These are phyloP conservation scores for Phytopythium mirpurense DNA, from an alignment of 352 stramenopile species.

Conservation along the genomic window DNA sequence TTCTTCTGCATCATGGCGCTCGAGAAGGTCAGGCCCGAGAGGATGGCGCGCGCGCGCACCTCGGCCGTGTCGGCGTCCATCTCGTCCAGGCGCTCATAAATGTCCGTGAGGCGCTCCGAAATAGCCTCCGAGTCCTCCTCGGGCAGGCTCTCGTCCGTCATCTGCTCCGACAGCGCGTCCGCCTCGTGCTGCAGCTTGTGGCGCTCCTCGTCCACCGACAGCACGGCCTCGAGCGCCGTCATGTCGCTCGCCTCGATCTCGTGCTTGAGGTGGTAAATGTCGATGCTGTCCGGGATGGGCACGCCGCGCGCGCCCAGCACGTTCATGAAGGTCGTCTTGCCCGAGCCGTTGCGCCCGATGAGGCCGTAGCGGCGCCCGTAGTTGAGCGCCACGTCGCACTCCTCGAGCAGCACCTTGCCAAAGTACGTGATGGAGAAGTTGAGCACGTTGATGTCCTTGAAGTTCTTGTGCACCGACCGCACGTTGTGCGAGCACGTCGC, in stretches of 20 bases:
- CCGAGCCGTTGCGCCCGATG: constrained; percentile 94
- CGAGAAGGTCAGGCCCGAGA: constrained; percentile 95
- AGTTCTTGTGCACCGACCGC: constrained; percentile 91
- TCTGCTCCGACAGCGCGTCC: constrained; percentile 89
- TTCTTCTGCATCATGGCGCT: constrained; percentile 93
- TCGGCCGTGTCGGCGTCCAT: constrained; percentile 94
- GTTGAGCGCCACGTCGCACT: constrained; percentile 96
- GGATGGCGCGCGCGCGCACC: constrained; percentile 90
- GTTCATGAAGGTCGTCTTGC: constrained; percentile 97
- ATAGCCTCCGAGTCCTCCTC: constrained; percentile 83
- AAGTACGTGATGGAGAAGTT: constrained; percentile 97
- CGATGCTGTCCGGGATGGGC: constrained; percentile 93
- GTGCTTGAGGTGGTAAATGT: constrained; percentile 97
- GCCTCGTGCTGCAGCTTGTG: constrained; percentile 90
- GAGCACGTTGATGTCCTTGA: constrained; percentile 97
- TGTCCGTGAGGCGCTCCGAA: constrained; percentile 90
- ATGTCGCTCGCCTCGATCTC: constrained; percentile 94
- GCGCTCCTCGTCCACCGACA: constrained; percentile 93
- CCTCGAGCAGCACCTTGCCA: constrained; percentile 94
- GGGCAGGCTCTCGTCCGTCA: constrained; percentile 83
- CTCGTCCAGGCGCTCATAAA: constrained; percentile 95
- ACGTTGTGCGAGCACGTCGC: constrained; percentile 94
- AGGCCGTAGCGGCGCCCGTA: constrained; percentile 97
- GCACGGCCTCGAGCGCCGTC: constrained; percentile 93
- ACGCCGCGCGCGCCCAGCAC: constrained; percentile 93